These are phyloP conservation scores for Gentiana straminea DNA, from an alignment of 257 asterid genomes.

Conservation along the genomic window DNA sequence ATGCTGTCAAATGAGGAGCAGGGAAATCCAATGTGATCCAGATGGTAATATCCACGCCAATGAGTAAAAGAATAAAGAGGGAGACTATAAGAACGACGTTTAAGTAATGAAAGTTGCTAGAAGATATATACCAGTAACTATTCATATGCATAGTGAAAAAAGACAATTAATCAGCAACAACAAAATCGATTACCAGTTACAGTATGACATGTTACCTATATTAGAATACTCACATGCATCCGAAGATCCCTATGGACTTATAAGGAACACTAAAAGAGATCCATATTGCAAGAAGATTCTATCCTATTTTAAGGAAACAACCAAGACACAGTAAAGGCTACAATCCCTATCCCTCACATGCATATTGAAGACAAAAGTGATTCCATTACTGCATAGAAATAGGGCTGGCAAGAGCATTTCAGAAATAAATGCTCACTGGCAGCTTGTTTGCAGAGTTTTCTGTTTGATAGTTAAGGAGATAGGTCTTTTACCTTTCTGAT, in stretches of 20 bases:
- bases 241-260: neutral
- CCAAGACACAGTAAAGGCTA: neutral
- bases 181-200: too few species aligned
- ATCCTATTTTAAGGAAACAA: neutral
- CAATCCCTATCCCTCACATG: neutral
- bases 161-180: too few species aligned
- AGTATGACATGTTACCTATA: neutral
- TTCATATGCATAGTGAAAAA: too few species aligned
- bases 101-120: too few species aligned
- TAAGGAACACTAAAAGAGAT: neutral
- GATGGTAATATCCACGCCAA: conserved; percentile 11
- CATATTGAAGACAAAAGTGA: neutral
- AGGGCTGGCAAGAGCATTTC: too few species aligned
- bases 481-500: conserved; percentile 62
- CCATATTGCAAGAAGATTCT: neutral
- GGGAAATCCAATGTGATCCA: conserved; percentile 31
- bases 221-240: too few species aligned
- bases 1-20: conserved; percentile 40
- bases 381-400: too few species aligned
- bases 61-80: conserved; percentile 3
- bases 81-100: neutral
- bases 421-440: neutral
- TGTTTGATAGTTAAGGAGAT: neutral
- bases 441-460: neutral
- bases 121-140: too few species aligned